These are phyloP conservation scores for Cyberlindnera mrakii DNA, from an alignment of 805 yeast species.

Conservation along the genomic window DNA sequence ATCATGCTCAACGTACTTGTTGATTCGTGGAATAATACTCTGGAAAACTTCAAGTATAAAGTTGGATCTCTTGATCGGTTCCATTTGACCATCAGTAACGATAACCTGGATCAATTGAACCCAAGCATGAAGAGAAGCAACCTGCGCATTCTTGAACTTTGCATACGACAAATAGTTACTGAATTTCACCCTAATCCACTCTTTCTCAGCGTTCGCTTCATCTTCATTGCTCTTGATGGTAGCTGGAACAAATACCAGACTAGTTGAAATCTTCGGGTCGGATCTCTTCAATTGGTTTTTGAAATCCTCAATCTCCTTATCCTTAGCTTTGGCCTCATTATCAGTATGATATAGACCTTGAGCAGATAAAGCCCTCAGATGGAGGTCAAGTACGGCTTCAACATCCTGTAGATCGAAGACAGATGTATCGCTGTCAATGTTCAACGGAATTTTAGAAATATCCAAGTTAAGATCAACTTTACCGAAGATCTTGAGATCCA, in stretches of 20 bases:
- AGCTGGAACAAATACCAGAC: conserved; percentile 11
- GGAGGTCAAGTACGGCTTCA: conserved; percentile 29
- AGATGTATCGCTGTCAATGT: conserved; percentile 21
- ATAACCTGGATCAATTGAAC: conserved; percentile 69
- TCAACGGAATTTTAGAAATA: conserved; percentile 31
- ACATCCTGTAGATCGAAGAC: conserved; percentile 39
- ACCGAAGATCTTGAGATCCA: conserved; percentile 5
- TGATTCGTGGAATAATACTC: conserved; percentile 66
- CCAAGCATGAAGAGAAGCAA: conserved; percentile 75
- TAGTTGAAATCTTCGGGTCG: conserved; percentile 8
- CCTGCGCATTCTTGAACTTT: conserved; percentile 45
- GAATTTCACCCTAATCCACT: conserved; percentile 29
- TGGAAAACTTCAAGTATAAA: conserved; percentile 77
- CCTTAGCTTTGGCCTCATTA: conserved; percentile 16
- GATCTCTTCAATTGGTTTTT: conserved; percentile 14
- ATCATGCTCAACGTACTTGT: conserved; percentile 65
- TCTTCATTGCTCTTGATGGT: conserved; percentile 19
- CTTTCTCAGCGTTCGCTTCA: conserved; percentile 19
- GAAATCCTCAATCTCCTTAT: conserved; percentile 7
- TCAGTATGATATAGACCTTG: conserved; percentile 18
- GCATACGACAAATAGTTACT: conserved; percentile 40
- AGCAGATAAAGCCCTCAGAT: conserved; percentile 15
- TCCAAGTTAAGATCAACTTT: conserved; percentile 36
- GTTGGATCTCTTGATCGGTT: conserved; percentile 39
- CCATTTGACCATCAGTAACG: conserved; percentile 54